These are phyloP conservation scores for Psilocybe azurescens DNA, from an alignment of 768 basidiomycete genomes.

Conservation along the genomic window DNA sequence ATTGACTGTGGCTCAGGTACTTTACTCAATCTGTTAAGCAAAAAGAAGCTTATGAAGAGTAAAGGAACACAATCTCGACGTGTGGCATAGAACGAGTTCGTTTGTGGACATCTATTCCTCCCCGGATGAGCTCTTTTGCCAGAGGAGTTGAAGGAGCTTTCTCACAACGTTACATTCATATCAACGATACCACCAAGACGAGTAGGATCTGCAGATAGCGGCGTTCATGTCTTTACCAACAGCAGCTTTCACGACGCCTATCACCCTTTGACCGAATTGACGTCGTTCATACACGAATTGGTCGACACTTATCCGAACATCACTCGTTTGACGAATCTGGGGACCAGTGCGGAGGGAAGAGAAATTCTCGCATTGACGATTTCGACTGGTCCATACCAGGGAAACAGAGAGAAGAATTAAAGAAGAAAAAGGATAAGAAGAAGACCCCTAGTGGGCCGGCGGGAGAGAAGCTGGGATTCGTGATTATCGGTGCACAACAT, in stretches of 20 bases:
- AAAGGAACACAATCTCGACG: constrained; percentile 50
- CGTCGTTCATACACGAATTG: constrained; percentile 56
- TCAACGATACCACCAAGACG: constrained; percentile 1
- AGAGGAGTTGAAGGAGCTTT: constrained; percentile 25
- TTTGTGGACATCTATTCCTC: constrained; percentile 58
- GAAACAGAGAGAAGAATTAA: constrained; percentile 14
- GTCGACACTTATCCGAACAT: constrained; percentile 50
- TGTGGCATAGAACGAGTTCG: constrained; percentile 53
- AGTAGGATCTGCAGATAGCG: constrained; percentile 32
- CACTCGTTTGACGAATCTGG: constrained; percentile 52
- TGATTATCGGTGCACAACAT: constrained; percentile 56
- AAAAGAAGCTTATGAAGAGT: not conserved
- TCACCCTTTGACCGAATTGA: constrained; percentile 61
- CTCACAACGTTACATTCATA: constrained; percentile 22
- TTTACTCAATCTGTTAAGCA: not conserved
- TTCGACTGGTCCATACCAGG: constrained; percentile 30
- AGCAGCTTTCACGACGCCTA: constrained; percentile 50
- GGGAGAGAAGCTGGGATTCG: constrained; percentile 55
- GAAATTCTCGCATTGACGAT: constrained; percentile 63
- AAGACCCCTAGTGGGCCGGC: constrained; percentile 18
- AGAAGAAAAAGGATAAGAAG: constrained; percentile 20
- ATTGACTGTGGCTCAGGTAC: constrained; percentile 19
- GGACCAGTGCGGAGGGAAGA: constrained; percentile 61
- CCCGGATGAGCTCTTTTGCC: constrained; percentile 24
- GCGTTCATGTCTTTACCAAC: constrained; percentile 37